Evolutionary conservation across 2,329 filamentous ascomycete genomes (phyloP).

Genomic region (Sordariomycetes sp.): DNA sequence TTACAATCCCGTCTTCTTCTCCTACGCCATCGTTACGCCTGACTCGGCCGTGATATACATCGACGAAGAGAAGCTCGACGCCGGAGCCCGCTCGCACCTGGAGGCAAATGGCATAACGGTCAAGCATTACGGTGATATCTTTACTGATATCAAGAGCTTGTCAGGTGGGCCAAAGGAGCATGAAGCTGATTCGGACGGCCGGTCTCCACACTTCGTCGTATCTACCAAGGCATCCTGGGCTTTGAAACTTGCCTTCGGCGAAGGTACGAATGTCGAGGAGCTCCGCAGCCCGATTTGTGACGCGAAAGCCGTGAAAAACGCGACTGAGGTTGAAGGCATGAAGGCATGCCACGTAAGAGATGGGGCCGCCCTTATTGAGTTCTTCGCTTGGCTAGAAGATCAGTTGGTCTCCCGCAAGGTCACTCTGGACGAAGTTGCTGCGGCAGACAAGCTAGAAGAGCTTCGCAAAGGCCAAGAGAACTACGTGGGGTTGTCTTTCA

Average conservation of each 20-base stretch:
- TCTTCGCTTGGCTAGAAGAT: constrained; percentile 94
- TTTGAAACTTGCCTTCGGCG: constrained; percentile 74
- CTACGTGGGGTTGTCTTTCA: constrained; percentile 86
- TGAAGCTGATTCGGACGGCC: constrained; percentile 14
- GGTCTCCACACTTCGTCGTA: constrained; percentile 61
- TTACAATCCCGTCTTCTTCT: constrained; percentile 98
- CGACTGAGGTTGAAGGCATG: constrained; percentile 85
- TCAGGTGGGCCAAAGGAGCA: constrained; percentile 26
- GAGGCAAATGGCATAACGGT: constrained; percentile 58
- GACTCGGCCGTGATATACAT: constrained; percentile 72
- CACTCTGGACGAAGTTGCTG: constrained; percentile 75
- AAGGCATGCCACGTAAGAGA: constrained; percentile 87
- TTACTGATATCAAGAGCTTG: constrained; percentile 63
- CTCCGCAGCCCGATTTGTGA: constrained; percentile 78
- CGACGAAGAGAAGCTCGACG: constrained; percentile 65
- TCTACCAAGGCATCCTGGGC: constrained; percentile 93
- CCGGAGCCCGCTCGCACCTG: constrained; percentile 60
- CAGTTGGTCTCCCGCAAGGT: constrained; percentile 66
- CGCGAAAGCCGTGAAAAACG: constrained; percentile 90
- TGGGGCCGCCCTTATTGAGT: constrained; percentile 80
- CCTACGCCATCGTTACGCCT: constrained; percentile 80
- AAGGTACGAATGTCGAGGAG: constrained; percentile 77
- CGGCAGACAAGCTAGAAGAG: constrained; percentile 81
- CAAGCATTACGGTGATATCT: constrained; percentile 74
- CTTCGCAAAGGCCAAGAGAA: constrained; percentile 57